Percentiles rank a stretch among this genome's conserved stretches.
phyloP scores from a whole-genome alignment of 495 filamentous ascomycete genomes.

The Geopyxis carbonaria region DNA sequence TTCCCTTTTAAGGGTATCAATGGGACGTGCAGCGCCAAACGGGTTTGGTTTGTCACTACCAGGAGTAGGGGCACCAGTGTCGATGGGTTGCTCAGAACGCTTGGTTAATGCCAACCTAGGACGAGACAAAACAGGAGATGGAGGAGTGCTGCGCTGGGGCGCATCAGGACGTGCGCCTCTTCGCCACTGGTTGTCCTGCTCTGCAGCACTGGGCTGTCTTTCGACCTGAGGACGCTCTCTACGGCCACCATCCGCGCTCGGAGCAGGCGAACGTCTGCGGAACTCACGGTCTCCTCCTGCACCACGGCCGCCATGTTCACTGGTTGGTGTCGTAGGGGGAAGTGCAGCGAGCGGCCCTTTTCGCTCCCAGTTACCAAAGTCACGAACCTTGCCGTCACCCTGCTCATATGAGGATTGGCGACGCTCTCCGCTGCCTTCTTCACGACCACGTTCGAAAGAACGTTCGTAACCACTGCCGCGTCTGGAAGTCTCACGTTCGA shows the following conservation, averaged over 20 bases:
- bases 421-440: conserved; percentile 35
- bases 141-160: conserved; percentile 10
- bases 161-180: conserved; percentile 64
- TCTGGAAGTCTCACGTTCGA: conserved; percentile 17
- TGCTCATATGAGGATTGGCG: conserved; percentile 31
- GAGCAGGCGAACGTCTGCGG: conserved; percentile 19
- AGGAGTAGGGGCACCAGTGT: conserved; percentile 16
- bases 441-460: conserved; percentile 34
- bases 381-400: conserved; percentile 62
- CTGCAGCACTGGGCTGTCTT: conserved; percentile 31
- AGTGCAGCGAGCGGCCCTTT: conserved; percentile 75
- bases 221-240: conserved; percentile 20
- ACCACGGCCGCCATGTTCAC: conserved; percentile 52
- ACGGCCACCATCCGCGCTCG: conserved; percentile 12
- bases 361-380: conserved; percentile 88
- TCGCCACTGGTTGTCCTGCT: conserved; percentile 79
- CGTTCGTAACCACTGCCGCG: conserved; percentile 31
- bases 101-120: conserved; percentile 35
- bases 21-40: conserved; percentile 50
- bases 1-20: conserved; percentile 43
- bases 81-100: conserved; percentile 44
- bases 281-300: conserved; percentile 43
- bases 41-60: conserved; percentile 46
- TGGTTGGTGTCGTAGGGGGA: conserved; percentile 36
- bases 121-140: conserved; percentile 7